Percentiles rank a stretch among this genome's conserved stretches.
These are phyloP conservation scores for Penicillium sp. DNA, from an alignment of 2,329 filamentous ascomycete species.

Conservation along the genomic window DNA sequence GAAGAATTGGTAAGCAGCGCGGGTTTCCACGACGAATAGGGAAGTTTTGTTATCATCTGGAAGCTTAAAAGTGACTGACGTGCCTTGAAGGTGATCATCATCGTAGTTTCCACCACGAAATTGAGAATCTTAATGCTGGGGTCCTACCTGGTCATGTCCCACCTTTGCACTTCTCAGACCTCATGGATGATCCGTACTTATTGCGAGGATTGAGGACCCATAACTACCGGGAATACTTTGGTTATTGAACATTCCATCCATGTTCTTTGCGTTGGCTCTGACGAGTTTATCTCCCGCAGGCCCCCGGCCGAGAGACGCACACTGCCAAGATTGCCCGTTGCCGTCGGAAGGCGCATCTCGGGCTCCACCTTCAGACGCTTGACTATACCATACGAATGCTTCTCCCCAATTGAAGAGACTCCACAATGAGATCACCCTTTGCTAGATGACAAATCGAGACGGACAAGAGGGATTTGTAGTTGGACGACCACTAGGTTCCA, in stretches of 20 bases:
- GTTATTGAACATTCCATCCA: background rate
- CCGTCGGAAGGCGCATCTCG: background rate
- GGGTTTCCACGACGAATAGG: conserved; percentile 4
- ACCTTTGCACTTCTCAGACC: background rate
- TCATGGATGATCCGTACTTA: background rate
- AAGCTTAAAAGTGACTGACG: background rate
- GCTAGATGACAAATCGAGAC: background rate
- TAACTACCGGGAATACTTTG: background rate
- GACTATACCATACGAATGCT: background rate
- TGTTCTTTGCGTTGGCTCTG: background rate
- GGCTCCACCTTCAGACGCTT: background rate
- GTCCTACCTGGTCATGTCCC: background rate
- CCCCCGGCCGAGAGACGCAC: background rate
- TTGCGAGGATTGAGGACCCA: background rate
- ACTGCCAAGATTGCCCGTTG: background rate
- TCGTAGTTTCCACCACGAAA: background rate
- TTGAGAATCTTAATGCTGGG: background rate
- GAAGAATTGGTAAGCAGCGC: conserved; percentile 25
- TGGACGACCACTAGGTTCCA: background rate
- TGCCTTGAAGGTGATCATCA: background rate
- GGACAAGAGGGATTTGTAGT: background rate
- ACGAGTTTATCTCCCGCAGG: background rate
- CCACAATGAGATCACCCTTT: background rate
- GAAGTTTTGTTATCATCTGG: conserved; percentile 1
- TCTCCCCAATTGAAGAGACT: background rate